Evolutionary conservation across 2,329 filamentous ascomycete species (phyloP), one percentile per base, ranked within the genome.

Genomic region (Cladobotryum mycophilum): DNA sequence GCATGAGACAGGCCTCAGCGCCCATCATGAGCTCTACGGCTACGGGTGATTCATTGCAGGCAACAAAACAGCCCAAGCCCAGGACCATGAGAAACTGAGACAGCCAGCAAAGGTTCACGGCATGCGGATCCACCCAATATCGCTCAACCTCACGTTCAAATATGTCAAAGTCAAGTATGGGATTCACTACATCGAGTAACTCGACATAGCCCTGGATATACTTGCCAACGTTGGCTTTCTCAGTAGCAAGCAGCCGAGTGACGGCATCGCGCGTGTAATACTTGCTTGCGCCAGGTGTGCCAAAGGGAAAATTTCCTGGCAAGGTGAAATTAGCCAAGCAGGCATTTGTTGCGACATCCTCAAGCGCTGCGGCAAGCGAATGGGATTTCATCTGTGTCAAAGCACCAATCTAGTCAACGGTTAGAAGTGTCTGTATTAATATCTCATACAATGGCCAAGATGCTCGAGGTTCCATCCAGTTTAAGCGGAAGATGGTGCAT

Each of bases 241-340:
- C 65, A 7, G 51, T 55, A 2, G 62, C 59, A 11, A 68, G 51
- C 13, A 69, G 56, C 20, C 60, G 56, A n/a, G 58, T 60, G 3
- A 68, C 61, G 5, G 59, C 58, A 38, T 68, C 64, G 12, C 64
- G 59, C 1, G 64, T 46, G 46, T 56, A 62, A 54, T 67, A 68
- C 48, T 67, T 67, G 11, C 56, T 57, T 0, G 67, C 64, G 1
- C 62, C 65, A 5, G 64, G 65, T 1, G 65, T 68, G 6, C 67
- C 66, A 54, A 69, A 69, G n/a, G 67, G 67, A 41, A 68, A 69
- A 54, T 68, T 69, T 7, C 64, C 64, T 0, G 66, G 66, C 5
- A 69, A 54, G 11, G 61, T 62, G 45, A 68, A 67, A 53, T 65
- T 67, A 45, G 65, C 61, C 25, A 68, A 56, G 36, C 66, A 68